A percentile compares a stretch with the other conserved stretches of the same genome.
These are phyloP conservation scores for Colletotrichum cereale DNA, from an alignment of 2,329 filamentous ascomycete genomes.

Conservation along the genomic window DNA sequence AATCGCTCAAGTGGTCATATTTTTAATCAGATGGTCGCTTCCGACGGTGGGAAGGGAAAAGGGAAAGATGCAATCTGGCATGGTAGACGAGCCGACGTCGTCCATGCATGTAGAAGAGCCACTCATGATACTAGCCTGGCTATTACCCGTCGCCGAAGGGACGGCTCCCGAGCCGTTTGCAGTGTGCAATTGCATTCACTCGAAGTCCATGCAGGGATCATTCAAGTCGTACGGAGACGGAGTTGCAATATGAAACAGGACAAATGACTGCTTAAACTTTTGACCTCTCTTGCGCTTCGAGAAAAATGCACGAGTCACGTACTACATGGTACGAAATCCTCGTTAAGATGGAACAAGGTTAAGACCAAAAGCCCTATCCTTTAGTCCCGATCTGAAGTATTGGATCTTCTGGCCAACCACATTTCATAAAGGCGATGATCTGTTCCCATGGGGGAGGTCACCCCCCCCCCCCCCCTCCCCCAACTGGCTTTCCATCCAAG, in stretches of 20 bases:
- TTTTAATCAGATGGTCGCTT: not conserved
- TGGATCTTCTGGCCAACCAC: not conserved
- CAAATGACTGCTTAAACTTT: not conserved
- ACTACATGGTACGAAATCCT: not conserved
- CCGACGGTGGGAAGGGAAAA: not conserved
- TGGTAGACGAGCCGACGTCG: not conserved
- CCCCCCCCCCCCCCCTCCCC: not conserved
- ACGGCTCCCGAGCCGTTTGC: not conserved
- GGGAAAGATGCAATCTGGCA: not conserved
- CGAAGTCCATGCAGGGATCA: not conserved
- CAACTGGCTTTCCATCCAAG: not conserved
- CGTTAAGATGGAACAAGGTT: not conserved
- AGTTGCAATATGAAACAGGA: constrained; percentile 21
- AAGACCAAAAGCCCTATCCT: not conserved
- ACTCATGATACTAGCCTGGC: too few species aligned
- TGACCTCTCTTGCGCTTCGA: too few species aligned
- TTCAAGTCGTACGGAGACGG: not conserved
- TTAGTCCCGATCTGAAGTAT: not conserved
- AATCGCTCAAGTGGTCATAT: not conserved
- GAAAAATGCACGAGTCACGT: not conserved
- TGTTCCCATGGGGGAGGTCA: not conserved
- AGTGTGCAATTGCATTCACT: not conserved
- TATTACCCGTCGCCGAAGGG: not conserved
- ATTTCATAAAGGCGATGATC: not conserved
- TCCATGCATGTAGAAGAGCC: not conserved